Conservation (phyloP, 352 stramenopile genomes). For the Globisporangium viniferum region DNA sequence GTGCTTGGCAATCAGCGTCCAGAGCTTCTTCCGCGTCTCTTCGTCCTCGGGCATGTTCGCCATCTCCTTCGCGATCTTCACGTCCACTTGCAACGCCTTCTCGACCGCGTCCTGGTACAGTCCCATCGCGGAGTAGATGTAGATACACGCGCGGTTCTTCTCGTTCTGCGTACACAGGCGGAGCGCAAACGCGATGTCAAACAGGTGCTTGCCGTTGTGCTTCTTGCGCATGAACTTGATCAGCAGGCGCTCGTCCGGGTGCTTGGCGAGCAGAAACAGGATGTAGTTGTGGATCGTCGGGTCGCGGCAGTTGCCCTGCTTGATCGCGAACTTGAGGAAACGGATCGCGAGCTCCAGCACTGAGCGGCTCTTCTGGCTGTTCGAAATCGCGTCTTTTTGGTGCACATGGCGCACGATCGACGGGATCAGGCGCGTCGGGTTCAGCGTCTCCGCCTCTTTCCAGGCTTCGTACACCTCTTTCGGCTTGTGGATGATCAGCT, state of each 20-base stretch:
- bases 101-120: constrained; percentile 92
- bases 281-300: constrained; percentile 93
- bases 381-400: constrained; percentile 48
- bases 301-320: constrained; percentile 82
- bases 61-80: constrained; percentile 94
- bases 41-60: constrained; percentile 89
- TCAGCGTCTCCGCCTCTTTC: constrained; percentile 87
- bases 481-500: constrained; percentile 90
- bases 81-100: constrained; percentile 86
- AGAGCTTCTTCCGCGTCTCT: constrained; percentile 90
- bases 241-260: constrained; percentile 83
- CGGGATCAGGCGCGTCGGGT: constrained; percentile 90
- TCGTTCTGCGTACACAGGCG: constrained; percentile 91
- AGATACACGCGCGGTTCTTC: constrained; percentile 91
- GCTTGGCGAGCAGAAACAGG: constrained; percentile 87
- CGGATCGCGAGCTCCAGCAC: constrained; percentile 89
- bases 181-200: constrained; percentile 91
- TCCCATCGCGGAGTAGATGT: constrained; percentile 93
- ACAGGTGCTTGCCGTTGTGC: constrained; percentile 82
- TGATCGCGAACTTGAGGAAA: constrained; percentile 93
- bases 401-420: constrained; percentile 91
- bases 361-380: constrained; percentile 55
- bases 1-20: constrained; percentile 92
- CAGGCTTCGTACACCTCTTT: constrained; percentile 91
- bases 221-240: constrained; percentile 91